These are phyloP conservation scores for Isatis tinctoria DNA, from an alignment of 345 rosid species.

Conservation along the genomic window DNA sequence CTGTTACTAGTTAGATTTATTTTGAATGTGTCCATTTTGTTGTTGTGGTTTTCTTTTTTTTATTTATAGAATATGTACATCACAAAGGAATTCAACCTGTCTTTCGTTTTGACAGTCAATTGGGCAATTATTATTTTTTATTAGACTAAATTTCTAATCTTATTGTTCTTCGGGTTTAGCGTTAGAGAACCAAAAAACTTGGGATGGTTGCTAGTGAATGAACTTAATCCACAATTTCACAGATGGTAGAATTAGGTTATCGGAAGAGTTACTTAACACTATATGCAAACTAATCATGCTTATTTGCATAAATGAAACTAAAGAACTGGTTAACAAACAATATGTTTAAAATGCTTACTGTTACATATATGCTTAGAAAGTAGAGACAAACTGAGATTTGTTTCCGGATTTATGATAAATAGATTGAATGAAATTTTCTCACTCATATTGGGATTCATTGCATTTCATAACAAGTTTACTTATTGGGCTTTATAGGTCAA, in stretches of 20 bases:
- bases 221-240: not conserved
- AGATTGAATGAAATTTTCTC: not conserved
- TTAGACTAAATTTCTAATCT: too few relatives aligned
- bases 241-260: not conserved
- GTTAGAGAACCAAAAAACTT: too few relatives aligned
- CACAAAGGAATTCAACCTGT: too few relatives aligned
- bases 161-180: too few relatives aligned
- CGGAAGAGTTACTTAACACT: not conserved
- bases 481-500: slow-evolving; percentile 6
- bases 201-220: not conserved
- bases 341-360: not conserved
- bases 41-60: too few relatives aligned
- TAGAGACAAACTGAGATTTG: not conserved
- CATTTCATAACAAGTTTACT: not conserved
- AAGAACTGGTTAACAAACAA: not conserved
- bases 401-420: not conserved
- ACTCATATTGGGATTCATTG: not conserved
- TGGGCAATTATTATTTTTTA: too few relatives aligned
- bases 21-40: too few relatives aligned
- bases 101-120: too few relatives aligned
- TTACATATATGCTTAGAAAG: not conserved
- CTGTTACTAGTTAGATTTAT: too few relatives aligned
- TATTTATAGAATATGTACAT: too few relatives aligned
- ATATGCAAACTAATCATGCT: not conserved
- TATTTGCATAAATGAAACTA: not conserved